phyloP scores from a whole-genome alignment of 441 rosid species.

The Bocquillonia castaneifolia region DNA sequence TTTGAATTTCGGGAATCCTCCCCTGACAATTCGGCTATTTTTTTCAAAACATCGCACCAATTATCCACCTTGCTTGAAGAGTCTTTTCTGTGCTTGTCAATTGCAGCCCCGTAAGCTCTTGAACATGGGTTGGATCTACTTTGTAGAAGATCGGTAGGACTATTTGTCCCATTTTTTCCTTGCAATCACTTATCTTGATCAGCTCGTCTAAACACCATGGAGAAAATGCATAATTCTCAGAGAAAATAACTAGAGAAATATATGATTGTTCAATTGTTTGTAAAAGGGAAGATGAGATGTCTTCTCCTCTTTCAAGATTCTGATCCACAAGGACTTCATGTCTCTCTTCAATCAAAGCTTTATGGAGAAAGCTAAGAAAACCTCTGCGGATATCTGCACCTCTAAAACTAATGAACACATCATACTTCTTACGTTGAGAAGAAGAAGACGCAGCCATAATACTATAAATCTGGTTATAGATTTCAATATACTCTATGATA shows the following conservation, averaged over 20 bases:
- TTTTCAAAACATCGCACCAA: slow-evolving; percentile 30
- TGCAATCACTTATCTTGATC: slow-evolving; percentile 26
- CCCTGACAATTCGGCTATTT: slow-evolving; percentile 26
- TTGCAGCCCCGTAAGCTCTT: slow-evolving; percentile 10
- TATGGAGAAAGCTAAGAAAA: slow-evolving; percentile 1
- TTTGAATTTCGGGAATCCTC: slow-evolving; percentile 10
- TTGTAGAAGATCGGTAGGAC: slow-evolving; percentile 31
- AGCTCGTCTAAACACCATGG: slow-evolving; percentile 25
- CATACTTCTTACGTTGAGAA: neutral
- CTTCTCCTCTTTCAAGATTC: neutral
- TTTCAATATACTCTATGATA: too few species aligned
- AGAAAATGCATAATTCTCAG: slow-evolving; percentile 20
- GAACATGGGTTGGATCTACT: slow-evolving; percentile 27
- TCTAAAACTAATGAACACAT: slow-evolving; percentile 17
- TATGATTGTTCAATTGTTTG: slow-evolving; percentile 14
- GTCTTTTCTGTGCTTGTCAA: neutral
- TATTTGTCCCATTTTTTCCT: neutral
- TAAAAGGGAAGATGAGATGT: slow-evolving; percentile 11
- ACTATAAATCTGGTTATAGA: neutral
- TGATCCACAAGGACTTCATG: neutral
- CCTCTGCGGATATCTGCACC: neutral
- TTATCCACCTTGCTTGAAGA: neutral
- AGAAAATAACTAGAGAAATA: slow-evolving; percentile 24
- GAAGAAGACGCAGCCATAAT: slow-evolving; percentile 10
- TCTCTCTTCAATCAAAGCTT: neutral